phyloP scores from a whole-genome alignment of 371 early-diverging fungal species.

The Zopfochytrium polystomum region DNA sequence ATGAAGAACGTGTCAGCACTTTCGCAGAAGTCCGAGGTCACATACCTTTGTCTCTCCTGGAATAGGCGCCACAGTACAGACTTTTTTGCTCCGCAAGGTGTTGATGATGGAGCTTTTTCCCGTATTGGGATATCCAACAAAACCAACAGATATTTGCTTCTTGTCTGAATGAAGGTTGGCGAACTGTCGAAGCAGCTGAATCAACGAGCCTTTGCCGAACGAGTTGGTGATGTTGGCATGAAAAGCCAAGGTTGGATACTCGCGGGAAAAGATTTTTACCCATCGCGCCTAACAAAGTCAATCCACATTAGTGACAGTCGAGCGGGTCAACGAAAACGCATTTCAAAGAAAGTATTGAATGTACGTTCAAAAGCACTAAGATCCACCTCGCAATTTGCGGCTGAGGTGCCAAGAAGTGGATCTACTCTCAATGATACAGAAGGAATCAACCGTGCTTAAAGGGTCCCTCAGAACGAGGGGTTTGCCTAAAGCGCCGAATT shows the following conservation, averaged over 20 bases:
- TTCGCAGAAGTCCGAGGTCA: not conserved
- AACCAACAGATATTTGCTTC: constrained; percentile 96
- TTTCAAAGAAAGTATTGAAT: constrained; percentile 14
- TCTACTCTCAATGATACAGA: constrained; percentile 41
- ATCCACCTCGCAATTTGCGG: constrained; percentile 18
- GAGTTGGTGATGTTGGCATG: constrained; percentile 96
- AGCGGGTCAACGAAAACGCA: not conserved
- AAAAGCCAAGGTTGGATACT: constrained; percentile 97
- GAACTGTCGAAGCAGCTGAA: constrained; percentile 97
- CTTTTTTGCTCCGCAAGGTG: constrained; percentile 93
- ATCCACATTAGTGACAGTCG: not conserved
- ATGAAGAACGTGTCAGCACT: no score
- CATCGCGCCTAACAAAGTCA: constrained; percentile 53
- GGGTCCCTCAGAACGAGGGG: constrained; percentile 43
- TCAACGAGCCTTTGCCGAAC: constrained; percentile 97
- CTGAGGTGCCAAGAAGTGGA: not conserved
- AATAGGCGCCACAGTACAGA: constrained; percentile 98
- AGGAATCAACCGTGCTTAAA: constrained; percentile 15
- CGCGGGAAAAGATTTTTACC: constrained; percentile 87
- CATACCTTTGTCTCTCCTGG: constrained; percentile 97
- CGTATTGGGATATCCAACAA: constrained; percentile 97
- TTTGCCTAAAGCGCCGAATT: constrained; percentile 13
- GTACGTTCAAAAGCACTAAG: constrained; percentile 33
- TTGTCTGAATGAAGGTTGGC: constrained; percentile 92
- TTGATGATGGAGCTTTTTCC: constrained; percentile 98